Conservation (phyloP, 192 early-diverging fungal genomes). For the Irineochytrium annulatum region DNA sequence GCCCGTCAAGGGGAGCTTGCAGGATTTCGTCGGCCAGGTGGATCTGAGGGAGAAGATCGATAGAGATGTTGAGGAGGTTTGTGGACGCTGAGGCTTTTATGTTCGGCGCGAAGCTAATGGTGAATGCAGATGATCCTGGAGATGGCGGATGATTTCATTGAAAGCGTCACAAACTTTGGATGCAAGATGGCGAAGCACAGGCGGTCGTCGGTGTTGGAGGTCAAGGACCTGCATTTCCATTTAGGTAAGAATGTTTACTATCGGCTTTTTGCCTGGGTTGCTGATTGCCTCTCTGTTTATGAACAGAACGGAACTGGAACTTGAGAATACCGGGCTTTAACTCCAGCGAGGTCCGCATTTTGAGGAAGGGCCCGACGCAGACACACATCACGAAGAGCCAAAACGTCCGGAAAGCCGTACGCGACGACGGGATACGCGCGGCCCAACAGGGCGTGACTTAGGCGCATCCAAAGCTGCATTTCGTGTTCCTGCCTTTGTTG, state of each 20-base stretch:
- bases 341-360: neutral
- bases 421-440: slow-evolving; percentile 4
- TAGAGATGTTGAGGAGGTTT: slow-evolving; percentile 78
- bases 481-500: too few relatives aligned
- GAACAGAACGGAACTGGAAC: slow-evolving; percentile 79
- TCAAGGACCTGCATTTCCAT: slow-evolving; percentile 84
- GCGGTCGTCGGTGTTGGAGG: slow-evolving; percentile 68
- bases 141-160: slow-evolving; percentile 84
- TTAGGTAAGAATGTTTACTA: slow-evolving; percentile 45
- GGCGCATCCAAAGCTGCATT: too few relatives aligned
- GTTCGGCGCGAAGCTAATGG: neutral
- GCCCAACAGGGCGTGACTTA: neutral
- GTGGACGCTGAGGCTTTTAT: slow-evolving; percentile 15
- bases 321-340: slow-evolving; percentile 82
- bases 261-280: neutral
- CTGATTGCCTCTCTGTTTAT: neutral
- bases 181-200: slow-evolving; percentile 82
- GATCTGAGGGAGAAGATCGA: slow-evolving; percentile 75
- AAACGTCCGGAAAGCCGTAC: slow-evolving; percentile 9
- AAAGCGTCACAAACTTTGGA: slow-evolving; percentile 75
- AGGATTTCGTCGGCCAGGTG: slow-evolving; percentile 80
- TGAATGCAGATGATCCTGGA: slow-evolving; percentile 66
- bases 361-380: slow-evolving; percentile 1
- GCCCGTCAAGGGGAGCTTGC: slow-evolving; percentile 72
- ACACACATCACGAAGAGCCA: slow-evolving; percentile 5